Base-by-base conservation (phyloP, 1,139 yeast genomes). In the Kodamaea sp. region DNA sequence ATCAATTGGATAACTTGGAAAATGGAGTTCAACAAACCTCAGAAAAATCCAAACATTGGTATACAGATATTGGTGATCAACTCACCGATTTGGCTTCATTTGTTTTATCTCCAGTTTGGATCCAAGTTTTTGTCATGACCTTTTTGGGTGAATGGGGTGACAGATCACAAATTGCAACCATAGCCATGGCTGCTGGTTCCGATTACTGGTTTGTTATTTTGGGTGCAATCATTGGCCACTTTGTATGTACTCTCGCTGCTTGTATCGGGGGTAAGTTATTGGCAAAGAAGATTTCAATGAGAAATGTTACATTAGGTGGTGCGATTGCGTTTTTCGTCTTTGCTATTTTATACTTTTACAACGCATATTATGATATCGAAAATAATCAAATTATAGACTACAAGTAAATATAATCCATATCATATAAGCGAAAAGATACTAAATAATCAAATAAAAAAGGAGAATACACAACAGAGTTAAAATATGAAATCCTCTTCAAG, bases 61-160 rank as follows among this genome's bases (percentile, higher is more conserved):
- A 59, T 42, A 35, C 36, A 4, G 65, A 58, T 24, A 7, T 54
- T 11, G 62, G 58, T n/a, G 50, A 50, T 34, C 70, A 67, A 42
- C 34, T 81, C 29, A 62, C 65, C 32, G 74, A 79, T 49, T 68
- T 84, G 45, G 79, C 82, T 3, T 64, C 79, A 2, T 76, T 81
- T 44, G 66, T 89, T 10, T 69, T 92, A 38, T 84, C 96, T 5
- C 98, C 98, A 2, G 68, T 82, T 10, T 92, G 96, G 90, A 84
- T 90, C 50, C 97, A 92, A 66, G 94, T 92, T 5, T 92, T 92
- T 59, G 81, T 83, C 39, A 90, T 94, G 97, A 88, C 96, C 2
- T 94, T 94, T 60, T 70, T 92, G 41, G 98, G 97, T 42, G 99
- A 92, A 67, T 89, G 97, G 95, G 99, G 99, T 36, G 99, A 92